phyloP scores from a whole-genome alignment of 2,329 filamentous ascomycete species.

The Thielaviopsis euricoi region DNA sequence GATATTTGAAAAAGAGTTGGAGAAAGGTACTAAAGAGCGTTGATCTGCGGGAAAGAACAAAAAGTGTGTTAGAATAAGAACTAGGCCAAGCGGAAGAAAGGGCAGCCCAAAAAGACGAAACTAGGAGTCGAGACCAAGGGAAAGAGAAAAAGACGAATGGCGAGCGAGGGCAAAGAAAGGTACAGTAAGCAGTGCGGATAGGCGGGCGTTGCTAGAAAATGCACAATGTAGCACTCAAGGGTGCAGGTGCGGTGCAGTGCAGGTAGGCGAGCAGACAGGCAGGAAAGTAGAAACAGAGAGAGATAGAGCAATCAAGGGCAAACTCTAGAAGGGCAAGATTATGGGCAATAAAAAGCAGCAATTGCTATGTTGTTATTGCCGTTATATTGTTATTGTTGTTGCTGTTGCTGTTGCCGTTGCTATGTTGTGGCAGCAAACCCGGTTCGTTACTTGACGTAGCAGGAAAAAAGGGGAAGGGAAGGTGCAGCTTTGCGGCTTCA shows the following conservation, averaged over 20 bases:
- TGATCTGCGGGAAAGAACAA: background rate
- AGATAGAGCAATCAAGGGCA: background rate
- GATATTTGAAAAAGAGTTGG: conserved; percentile 1
- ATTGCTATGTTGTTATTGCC: background rate
- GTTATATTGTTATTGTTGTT: too few species aligned
- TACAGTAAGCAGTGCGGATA: background rate
- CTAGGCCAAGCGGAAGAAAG: background rate
- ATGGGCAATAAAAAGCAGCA: background rate
- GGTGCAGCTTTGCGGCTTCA: conserved; percentile 3
- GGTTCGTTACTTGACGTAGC: background rate
- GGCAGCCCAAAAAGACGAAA: background rate
- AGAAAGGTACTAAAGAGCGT: background rate
- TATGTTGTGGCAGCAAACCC: background rate
- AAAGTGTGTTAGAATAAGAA: background rate
- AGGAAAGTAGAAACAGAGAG: background rate
- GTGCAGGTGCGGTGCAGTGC: background rate
- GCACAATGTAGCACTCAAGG: background rate
- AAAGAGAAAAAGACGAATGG: background rate
- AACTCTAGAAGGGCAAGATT: background rate
- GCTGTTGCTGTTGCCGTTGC: background rate
- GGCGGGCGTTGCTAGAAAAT: background rate
- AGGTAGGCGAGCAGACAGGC: background rate
- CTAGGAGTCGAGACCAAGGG: background rate
- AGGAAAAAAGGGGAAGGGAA: conserved; percentile 10
- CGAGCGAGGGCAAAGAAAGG: background rate